Conservation (phyloP, 768 basidiomycete genomes). For the Agrocybe pediades region DNA sequence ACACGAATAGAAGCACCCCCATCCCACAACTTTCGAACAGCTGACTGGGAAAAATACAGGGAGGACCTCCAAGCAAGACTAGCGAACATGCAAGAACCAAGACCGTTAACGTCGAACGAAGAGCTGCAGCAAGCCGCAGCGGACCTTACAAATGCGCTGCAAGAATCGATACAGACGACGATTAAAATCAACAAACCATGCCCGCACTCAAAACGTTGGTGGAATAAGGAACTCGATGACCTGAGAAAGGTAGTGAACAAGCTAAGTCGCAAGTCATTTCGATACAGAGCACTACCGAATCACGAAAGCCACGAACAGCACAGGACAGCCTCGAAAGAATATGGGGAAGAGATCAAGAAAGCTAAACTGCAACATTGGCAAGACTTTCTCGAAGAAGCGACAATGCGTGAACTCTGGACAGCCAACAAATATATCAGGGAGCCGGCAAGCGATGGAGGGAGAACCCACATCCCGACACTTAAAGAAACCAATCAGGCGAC, state of each 20-base stretch:
- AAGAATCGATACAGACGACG: background rate
- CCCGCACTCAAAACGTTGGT: slow-evolving; percentile 19
- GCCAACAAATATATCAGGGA: slow-evolving; percentile 22
- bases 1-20: background rate
- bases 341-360: slow-evolving; percentile 11
- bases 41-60: slow-evolving; percentile 32
- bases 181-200: slow-evolving; percentile 5
- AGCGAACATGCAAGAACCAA: background rate
- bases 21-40: slow-evolving; percentile 25
- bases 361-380: slow-evolving; percentile 29
- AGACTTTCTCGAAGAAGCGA: slow-evolving; percentile 25
- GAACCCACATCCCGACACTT: slow-evolving; percentile 26
- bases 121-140: background rate
- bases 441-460: slow-evolving; percentile 25
- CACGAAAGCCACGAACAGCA: slow-evolving; percentile 25
- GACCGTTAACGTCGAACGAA: background rate
- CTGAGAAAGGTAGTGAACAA: too few species aligned
- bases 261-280: too few species aligned
- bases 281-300: background rate
- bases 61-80: slow-evolving; percentile 12
- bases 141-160: slow-evolving; percentile 1
- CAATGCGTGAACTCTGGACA: slow-evolving; percentile 18
- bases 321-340: slow-evolving; percentile 11
- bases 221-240: slow-evolving; percentile 25
- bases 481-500: background rate